These are phyloP conservation scores for Trichosporon ovoides DNA, from an alignment of 1,284 basidiomycete species.

Conservation along the genomic window DNA sequence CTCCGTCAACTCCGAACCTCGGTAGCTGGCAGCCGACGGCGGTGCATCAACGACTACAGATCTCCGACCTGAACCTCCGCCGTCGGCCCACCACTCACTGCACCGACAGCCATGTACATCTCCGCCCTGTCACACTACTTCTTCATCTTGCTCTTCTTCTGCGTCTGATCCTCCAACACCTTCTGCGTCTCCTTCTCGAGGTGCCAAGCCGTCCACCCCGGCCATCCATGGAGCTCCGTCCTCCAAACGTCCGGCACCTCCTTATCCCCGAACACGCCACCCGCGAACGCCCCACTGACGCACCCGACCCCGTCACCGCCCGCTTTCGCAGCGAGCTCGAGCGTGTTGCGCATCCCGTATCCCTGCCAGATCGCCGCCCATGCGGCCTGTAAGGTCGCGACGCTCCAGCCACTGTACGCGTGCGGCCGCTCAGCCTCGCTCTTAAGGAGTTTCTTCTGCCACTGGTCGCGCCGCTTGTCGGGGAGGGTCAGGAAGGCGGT, in stretches of 20 bases:
- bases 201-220: not conserved
- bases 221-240: not conserved
- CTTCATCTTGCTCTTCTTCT: not conserved
- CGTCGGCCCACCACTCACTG: too few relatives aligned
- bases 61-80: too few relatives aligned
- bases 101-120: too few relatives aligned
- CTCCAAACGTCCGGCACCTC: not conserved
- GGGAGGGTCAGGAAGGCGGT: not conserved
- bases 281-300: not conserved
- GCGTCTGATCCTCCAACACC: not conserved
- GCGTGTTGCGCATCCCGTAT: not conserved
- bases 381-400: not conserved
- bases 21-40: too few relatives aligned
- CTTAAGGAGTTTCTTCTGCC: not conserved
- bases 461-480: not conserved
- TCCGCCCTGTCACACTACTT: too few relatives aligned
- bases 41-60: too few relatives aligned
- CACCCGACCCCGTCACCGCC: constrained; percentile 1
- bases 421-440: not conserved
- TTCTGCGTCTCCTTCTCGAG: not conserved
- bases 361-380: not conserved
- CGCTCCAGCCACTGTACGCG: not conserved
- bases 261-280: not conserved
- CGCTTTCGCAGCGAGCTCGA: not conserved
- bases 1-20: too few relatives aligned